These are phyloP conservation scores for Lasiodiplodia gonubiensis DNA, from an alignment of 2,329 filamentous ascomycete species.

Conservation along the genomic window DNA sequence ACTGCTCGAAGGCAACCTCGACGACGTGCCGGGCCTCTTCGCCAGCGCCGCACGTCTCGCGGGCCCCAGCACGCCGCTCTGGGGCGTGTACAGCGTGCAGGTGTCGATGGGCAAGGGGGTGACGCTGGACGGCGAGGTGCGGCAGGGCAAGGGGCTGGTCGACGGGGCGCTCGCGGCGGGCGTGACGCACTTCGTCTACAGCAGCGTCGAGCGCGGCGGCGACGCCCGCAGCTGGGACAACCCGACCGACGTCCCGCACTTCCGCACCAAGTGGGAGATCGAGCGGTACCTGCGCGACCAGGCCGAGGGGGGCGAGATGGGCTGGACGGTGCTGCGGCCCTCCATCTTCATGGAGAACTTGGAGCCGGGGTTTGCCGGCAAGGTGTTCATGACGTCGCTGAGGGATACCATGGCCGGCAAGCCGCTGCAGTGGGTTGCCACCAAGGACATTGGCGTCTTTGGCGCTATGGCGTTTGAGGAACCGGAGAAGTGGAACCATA, in stretches of 20 bases:
- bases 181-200: conserved; percentile 46
- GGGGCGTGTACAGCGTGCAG: conserved; percentile 44
- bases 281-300: conserved; percentile 62
- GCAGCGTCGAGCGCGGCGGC: conserved; percentile 41
- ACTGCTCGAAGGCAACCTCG: conserved; percentile 61
- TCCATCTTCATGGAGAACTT: background rate
- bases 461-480: conserved; percentile 54
- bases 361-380: conserved; percentile 2
- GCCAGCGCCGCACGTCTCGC: conserved; percentile 47
- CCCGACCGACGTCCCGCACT: conserved; percentile 64
- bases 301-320: conserved; percentile 30
- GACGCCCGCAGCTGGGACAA: conserved; percentile 48
- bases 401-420: conserved; percentile 48
- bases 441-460: conserved; percentile 56
- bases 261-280: conserved; percentile 64
- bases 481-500: conserved; percentile 48
- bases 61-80: conserved; percentile 32
- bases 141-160: conserved; percentile 45
- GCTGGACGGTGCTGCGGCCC: background rate
- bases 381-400: conserved; percentile 40
- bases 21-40: conserved; percentile 58
- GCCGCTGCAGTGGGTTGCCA: conserved; percentile 42
- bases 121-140: conserved; percentile 36
- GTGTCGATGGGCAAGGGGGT: conserved; percentile 25
- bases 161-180: conserved; percentile 39